phyloP scores from a whole-genome alignment of 495 filamentous ascomycete species.

The Talaromyces stipitatus region DNA sequence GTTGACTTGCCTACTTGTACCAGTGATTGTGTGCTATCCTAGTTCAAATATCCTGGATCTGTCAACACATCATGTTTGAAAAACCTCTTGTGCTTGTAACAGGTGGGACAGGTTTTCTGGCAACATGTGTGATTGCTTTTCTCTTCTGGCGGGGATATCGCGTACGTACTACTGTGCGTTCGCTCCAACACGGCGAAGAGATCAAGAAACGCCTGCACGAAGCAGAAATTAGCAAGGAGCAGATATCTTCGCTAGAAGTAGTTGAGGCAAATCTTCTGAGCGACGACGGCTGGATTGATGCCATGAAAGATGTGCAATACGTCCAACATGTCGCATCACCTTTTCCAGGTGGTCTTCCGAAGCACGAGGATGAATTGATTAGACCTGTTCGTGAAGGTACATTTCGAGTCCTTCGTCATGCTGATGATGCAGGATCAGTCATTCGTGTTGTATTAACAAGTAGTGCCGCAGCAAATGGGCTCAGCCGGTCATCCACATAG shows the following conservation, averaged over 20 bases:
- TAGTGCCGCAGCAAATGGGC: background rate
- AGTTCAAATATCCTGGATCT: no score
- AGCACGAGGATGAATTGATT: conserved; percentile 4
- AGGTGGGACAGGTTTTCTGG: conserved; percentile 3
- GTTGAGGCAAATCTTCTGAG: conserved; percentile 24
- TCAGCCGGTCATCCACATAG: background rate
- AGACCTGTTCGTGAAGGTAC: background rate
- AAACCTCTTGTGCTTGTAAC: conserved; percentile 5
- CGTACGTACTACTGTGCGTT: conserved; percentile 2
- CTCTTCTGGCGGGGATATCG: background rate
- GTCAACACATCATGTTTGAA: background rate
- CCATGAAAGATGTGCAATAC: background rate
- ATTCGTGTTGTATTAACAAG: conserved; percentile 2
- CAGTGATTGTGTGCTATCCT: no score
- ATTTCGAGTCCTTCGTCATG: conserved; percentile 1
- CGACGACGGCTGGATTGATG: conserved; percentile 8
- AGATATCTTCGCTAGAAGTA: conserved; percentile 15
- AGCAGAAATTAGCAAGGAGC: background rate
- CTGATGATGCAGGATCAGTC: background rate
- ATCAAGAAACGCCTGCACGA: background rate
- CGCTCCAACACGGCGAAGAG: background rate
- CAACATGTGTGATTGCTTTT: background rate
- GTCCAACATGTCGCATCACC: conserved; percentile 5
- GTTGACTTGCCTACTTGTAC: no score
- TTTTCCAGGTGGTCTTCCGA: background rate